A percentile compares a stretch with the other conserved stretches of the same genome.
These are phyloP conservation scores for Epichloe sibirici DNA, from an alignment of 2,329 filamentous ascomycete genomes.

Conservation along the genomic window DNA sequence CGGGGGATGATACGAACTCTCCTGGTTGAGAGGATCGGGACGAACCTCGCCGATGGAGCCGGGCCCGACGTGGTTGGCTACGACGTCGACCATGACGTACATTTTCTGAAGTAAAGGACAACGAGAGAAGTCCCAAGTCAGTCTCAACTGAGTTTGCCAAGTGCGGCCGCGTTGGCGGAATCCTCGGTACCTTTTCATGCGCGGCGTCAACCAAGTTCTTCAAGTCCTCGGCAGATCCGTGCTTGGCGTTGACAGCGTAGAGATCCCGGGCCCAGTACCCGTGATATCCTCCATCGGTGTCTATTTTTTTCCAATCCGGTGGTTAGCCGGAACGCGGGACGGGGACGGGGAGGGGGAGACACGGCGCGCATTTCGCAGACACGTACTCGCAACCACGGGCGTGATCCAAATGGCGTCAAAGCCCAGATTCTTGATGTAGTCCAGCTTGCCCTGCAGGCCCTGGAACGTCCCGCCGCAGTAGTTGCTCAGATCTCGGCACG, in stretches of 20 bases:
- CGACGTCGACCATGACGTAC: conserved; percentile 50
- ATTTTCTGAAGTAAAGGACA: conserved; percentile 13
- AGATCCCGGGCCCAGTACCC: conserved; percentile 43
- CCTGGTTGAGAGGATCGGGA: conserved; percentile 34
- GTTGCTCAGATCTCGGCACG: conserved; percentile 27
- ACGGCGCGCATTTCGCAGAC: no score
- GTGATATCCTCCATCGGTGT: conserved; percentile 34
- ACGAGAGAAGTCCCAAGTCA: no score
- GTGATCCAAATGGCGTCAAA: conserved; percentile 49
- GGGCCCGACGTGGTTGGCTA: conserved; percentile 46
- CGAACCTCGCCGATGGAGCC: conserved; percentile 33
- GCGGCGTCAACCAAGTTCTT: conserved; percentile 41
- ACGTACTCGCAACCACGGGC: conserved; percentile 36
- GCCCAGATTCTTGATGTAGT: conserved; percentile 51
- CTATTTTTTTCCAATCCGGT: conserved; percentile 8
- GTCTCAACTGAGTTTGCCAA: no score
- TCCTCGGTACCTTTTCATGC: conserved; percentile 36
- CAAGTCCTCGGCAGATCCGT: conserved; percentile 47
- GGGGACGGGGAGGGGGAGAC: background rate
- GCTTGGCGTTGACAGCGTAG: conserved; percentile 42
- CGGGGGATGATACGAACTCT: conserved; percentile 47
- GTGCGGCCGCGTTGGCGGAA: no score
- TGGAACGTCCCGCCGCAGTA: conserved; percentile 52
- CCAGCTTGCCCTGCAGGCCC: conserved; percentile 45
- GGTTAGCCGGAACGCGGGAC: background rate